Conservation (phyloP, 345 rosid species). For the Fremontodendron californicum region DNA sequence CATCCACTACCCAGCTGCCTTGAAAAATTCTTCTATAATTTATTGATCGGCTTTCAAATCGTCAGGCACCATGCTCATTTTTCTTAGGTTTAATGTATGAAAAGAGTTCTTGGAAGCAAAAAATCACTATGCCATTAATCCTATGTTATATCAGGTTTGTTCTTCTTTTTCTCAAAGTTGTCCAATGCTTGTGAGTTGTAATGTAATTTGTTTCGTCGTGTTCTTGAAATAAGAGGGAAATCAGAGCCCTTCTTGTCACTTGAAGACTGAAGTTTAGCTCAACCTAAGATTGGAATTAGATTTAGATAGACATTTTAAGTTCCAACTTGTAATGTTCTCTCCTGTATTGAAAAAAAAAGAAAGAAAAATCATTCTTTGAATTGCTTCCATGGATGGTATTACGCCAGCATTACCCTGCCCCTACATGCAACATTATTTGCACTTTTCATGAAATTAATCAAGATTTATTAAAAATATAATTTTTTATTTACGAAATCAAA, state of each 20-base stretch:
- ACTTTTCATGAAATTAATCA: no score
- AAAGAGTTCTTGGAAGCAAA: background rate
- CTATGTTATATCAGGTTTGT: background rate
- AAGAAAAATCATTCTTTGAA: background rate
- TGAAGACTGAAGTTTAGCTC: background rate
- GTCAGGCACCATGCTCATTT: background rate
- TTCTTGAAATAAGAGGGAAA: background rate
- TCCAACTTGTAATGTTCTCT: slow-evolving; percentile 1
- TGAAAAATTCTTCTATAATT: background rate
- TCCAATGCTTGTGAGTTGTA: background rate
- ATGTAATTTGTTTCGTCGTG: background rate
- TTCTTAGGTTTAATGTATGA: background rate
- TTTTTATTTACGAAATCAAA: no score
- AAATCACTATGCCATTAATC: background rate
- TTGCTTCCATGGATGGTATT: no score
- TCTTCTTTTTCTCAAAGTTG: background rate
- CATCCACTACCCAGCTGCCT: slow-evolving; percentile 21
- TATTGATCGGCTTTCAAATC: background rate
- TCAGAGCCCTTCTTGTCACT: background rate
- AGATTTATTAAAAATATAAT: no score
- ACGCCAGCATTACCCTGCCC: no score
- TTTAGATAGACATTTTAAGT: background rate
- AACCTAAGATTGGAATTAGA: background rate
- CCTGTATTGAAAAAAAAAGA: no score
- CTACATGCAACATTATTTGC: no score